Percentiles rank a stretch among this genome's conserved stretches.
phyloP scores from a whole-genome alignment of 2,329 filamentous ascomycete species.

The Neofusicoccum parvum region DNA sequence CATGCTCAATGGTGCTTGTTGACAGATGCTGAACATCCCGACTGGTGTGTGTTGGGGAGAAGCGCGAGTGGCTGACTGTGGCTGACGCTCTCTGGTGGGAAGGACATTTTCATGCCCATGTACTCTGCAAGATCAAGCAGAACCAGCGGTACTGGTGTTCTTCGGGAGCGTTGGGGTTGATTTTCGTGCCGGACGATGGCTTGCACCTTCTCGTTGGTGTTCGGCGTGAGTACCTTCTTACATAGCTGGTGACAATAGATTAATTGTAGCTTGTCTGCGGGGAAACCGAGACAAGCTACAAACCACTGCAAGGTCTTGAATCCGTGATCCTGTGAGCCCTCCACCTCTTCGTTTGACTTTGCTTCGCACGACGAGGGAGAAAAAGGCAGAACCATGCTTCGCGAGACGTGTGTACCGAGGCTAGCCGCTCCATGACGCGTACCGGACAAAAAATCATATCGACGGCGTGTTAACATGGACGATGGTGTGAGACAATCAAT shows the following conservation, averaged over 20 bases:
- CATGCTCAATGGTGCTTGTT: no score
- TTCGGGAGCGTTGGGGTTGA: conserved; percentile 15
- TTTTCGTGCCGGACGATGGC: background rate
- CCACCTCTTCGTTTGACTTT: no score
- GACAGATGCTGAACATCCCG: no score
- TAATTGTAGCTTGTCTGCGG: background rate
- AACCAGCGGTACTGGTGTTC: conserved; percentile 41
- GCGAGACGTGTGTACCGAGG: no score
- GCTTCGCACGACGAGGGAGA: no score
- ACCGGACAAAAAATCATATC: no score
- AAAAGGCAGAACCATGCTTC: no score
- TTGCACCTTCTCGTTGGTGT: conserved; percentile 4
- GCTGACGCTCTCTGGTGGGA: background rate
- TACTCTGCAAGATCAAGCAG: background rate
- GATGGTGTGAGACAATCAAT: no score
- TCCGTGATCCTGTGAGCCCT: background rate
- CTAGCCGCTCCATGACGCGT: no score
- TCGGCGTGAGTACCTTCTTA: background rate
- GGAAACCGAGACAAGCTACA: background rate
- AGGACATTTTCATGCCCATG: no score
- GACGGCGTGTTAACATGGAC: no score
- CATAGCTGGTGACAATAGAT: background rate
- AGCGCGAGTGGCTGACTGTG: background rate
- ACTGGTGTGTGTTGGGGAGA: background rate
- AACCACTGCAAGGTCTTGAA: background rate